Percentiles rank a stretch among this genome's conserved stretches.
phyloP scores from a whole-genome alignment of 495 filamentous ascomycete species.

The Delitschia confertaspora region DNA sequence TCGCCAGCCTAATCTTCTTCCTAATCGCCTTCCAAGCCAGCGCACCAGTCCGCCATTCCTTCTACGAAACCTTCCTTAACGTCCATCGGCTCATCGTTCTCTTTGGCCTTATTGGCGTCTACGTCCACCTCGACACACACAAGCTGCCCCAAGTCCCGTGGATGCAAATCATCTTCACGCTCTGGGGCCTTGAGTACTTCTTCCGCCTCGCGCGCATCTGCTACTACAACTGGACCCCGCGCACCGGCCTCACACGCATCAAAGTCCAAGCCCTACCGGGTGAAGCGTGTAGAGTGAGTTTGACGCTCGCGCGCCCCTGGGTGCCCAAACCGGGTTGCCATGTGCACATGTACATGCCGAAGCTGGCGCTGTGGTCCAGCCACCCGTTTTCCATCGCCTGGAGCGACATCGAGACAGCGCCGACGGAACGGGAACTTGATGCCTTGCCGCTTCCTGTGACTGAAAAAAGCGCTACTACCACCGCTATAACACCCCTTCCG shows the following conservation, averaged over 20 bases:
- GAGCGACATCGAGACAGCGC: slow-evolving; percentile 29
- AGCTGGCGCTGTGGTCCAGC: slow-evolving; percentile 43
- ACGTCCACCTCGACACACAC: slow-evolving; percentile 46
- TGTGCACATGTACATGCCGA: slow-evolving; percentile 49
- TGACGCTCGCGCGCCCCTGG: slow-evolving; percentile 44
- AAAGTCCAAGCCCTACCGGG: slow-evolving; percentile 45
- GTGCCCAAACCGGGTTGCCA: slow-evolving; percentile 45
- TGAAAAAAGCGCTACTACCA: slow-evolving; percentile 33
- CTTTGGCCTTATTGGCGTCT: slow-evolving; percentile 44
- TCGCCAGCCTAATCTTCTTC: slow-evolving; percentile 39
- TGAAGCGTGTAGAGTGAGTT: slow-evolving; percentile 44
- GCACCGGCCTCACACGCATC: slow-evolving; percentile 38
- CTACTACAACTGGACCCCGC: slow-evolving; percentile 31
- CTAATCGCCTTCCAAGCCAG: slow-evolving; percentile 43
- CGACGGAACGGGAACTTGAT: slow-evolving; percentile 10
- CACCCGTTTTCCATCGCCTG: slow-evolving; percentile 54
- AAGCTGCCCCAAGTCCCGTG: slow-evolving; percentile 35
- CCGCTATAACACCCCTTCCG: too few species aligned
- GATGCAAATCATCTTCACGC: slow-evolving; percentile 28
- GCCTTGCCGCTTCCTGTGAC: slow-evolving; percentile 10
- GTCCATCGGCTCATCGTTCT: slow-evolving; percentile 45
- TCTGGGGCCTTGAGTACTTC: slow-evolving; percentile 31
- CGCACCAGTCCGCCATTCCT: slow-evolving; percentile 48
- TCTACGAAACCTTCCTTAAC: slow-evolving; percentile 52
- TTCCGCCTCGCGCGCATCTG: slow-evolving; percentile 27